Evolutionary conservation across 805 yeast genomes (phyloP).

Genomic region (Lachancea sp.): DNA sequence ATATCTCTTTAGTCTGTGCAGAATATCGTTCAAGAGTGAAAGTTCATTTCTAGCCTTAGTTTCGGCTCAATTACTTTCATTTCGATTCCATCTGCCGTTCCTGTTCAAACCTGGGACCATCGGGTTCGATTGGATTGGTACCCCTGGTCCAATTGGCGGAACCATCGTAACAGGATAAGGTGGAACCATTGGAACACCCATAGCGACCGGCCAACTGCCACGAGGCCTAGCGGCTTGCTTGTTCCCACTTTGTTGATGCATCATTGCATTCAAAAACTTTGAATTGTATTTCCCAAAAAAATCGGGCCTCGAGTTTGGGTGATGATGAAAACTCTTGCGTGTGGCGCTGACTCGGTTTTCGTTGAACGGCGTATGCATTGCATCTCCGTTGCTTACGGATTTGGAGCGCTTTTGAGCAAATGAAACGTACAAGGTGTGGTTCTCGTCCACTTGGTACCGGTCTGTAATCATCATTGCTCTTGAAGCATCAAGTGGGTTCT

Average conservation of each 20-base stretch:
- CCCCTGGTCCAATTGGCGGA: background rate
- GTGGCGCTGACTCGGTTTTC: background rate
- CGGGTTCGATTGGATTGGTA: background rate
- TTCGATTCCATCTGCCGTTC: background rate
- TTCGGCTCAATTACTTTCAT: background rate
- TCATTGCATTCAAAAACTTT: slow-evolving; percentile 25
- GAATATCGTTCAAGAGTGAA: background rate
- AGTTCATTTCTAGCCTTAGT: background rate
- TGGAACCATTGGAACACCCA: slow-evolving; percentile 8
- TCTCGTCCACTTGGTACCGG: slow-evolving; percentile 37
- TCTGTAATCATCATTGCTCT: slow-evolving; percentile 55
- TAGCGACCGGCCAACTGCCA: slow-evolving; percentile 10
- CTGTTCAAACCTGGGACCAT: background rate
- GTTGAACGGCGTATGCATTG: background rate
- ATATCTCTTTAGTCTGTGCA: background rate
- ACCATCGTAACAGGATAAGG: slow-evolving; percentile 1
- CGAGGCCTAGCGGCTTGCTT: slow-evolving; percentile 7
- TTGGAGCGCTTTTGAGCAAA: slow-evolving; percentile 51
- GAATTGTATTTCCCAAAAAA: slow-evolving; percentile 16
- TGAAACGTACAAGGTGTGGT: slow-evolving; percentile 56
- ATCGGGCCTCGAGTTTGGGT: background rate
- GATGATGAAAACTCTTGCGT: slow-evolving; percentile 4
- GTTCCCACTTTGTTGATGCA: slow-evolving; percentile 17
- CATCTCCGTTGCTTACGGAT: slow-evolving; percentile 7
- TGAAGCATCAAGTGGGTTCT: slow-evolving; percentile 57